phyloP scores from a whole-genome alignment of 257 asterid genomes.

The Datura wrightii region DNA sequence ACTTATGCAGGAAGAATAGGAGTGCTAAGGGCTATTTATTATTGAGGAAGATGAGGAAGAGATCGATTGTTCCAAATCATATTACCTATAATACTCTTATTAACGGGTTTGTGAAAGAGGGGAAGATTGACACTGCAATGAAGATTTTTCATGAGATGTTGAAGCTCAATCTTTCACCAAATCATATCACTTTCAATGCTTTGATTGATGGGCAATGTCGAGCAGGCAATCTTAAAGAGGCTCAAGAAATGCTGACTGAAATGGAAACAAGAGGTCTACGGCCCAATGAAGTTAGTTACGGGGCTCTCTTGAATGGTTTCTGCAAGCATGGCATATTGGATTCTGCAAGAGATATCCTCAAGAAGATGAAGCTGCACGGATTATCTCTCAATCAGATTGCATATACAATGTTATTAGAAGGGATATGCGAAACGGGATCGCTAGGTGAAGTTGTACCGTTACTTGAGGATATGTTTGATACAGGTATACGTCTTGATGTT shows the following conservation, averaged over 20 bases:
- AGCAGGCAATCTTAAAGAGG: constrained; percentile 65
- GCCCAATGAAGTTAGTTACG: constrained; percentile 78
- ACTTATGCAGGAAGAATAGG: constrained; percentile 67
- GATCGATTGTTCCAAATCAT: constrained; percentile 69
- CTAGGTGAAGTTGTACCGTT: constrained; percentile 56
- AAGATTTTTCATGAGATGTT: constrained; percentile 74
- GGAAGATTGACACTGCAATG: constrained; percentile 64
- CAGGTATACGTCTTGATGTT: constrained; percentile 61
- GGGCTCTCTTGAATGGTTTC: constrained; percentile 77
- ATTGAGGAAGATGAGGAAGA: constrained; percentile 70
- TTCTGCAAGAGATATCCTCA: constrained; percentile 61
- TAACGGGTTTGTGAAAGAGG: constrained; percentile 81
- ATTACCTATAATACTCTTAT: constrained; percentile 87
- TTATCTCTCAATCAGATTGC: constrained; percentile 50
- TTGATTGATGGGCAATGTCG: constrained; percentile 77
- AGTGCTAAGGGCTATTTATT: constrained; percentile 81
- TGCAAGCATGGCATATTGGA: constrained; percentile 70
- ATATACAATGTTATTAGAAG: constrained; percentile 74
- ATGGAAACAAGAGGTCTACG: constrained; percentile 65
- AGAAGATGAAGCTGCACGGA: constrained; percentile 58
- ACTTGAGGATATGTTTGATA: constrained; percentile 58
- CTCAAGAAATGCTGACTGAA: constrained; percentile 59
- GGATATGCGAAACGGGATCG: constrained; percentile 60
- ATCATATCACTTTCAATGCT: constrained; percentile 68
- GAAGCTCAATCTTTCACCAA: constrained; percentile 61